Conservation (phyloP, 257 asterid species). For the Coffea canephora region DNA sequence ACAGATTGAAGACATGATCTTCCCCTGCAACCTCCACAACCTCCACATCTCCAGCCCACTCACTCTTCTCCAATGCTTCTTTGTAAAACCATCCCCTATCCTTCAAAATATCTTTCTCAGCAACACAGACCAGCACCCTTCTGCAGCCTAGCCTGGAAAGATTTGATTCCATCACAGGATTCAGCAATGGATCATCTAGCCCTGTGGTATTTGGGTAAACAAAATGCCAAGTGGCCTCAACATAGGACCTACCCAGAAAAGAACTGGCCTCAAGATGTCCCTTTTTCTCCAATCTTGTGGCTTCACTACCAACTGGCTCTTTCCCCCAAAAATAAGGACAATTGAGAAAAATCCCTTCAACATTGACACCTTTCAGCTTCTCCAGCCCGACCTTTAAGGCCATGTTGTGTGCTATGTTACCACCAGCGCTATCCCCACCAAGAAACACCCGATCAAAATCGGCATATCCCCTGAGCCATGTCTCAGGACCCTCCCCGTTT, state of each 20-base stretch:
- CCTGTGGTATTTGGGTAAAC: constrained; percentile 49
- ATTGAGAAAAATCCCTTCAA: constrained; percentile 50
- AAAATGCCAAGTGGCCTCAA: constrained; percentile 39
- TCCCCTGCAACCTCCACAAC: constrained; percentile 49
- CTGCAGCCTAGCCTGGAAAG: constrained; percentile 35
- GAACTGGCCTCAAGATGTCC: too few relatives aligned
- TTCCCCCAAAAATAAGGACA: constrained; percentile 66
- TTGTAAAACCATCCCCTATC: constrained; percentile 45
- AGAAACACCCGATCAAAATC: constrained; percentile 45
- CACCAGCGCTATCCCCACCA: constrained; percentile 77
- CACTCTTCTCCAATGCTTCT: constrained; percentile 34
- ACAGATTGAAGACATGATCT: constrained; percentile 44
- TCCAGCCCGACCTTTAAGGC: constrained; percentile 42
- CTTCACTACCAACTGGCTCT: constrained; percentile 44
- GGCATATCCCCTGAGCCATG: constrained; percentile 42
- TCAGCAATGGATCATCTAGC: constrained; percentile 48
- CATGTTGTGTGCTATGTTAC: constrained; percentile 43
- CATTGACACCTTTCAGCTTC: constrained; percentile 14
- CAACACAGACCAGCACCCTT: constrained; percentile 45
- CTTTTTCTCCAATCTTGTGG: not conserved
- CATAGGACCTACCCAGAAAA: not conserved
- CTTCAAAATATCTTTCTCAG: constrained; percentile 37
- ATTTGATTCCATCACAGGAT: constrained; percentile 43
- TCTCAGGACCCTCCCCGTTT: constrained; percentile 26
- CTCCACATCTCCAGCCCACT: constrained; percentile 51